Evolutionary conservation across 306 rosid species (phyloP), one percentile per base, ranked within the genome.

Genomic region (Cucurbita argyrosperma): DNA sequence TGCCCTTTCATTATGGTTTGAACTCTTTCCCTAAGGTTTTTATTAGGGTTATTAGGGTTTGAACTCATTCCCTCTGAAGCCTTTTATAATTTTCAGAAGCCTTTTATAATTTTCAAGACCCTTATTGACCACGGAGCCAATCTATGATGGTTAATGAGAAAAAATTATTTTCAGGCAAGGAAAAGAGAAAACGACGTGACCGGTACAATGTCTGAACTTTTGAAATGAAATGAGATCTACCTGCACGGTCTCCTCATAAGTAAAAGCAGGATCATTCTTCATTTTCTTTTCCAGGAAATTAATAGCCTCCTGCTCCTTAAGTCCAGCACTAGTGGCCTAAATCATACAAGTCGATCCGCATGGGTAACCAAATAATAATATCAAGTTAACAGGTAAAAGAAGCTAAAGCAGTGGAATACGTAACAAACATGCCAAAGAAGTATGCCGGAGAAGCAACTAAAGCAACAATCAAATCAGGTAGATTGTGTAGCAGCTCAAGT

Each of bases 221-320:
- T 72, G 38, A 72, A 61, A 59, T 10, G 11, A 49, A 45, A n/a
- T 46, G 61, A 61, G 43, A 75, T 72, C 75, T 72, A 95, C 99
- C 99, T 95, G 99, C 69, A 95, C 97, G 1, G 97, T 95, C 84
- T 95, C 99, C 52, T 89, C 96, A 6, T 91, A 95, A 64, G 97
- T 83, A 84, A 95, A 88, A 35, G 87, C 83, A 77, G 99, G 99
- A 77, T 95, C 96, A 78, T 83, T 91, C 91, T 95, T 95, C 99
- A 95, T 95, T 83, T 95, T 95, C 88, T 95, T 95, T 82, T 95
- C 99, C 91, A 95, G 85, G 88, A 95, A 95, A 85, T 95, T 95
- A 64, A 95, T 91, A 15, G 97, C 99, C 85, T 95, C 99, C 80
- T 95, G 99, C 80, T 95, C 99, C 81, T 95, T 95, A 61, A 79